Evolutionary conservation across 2,329 filamentous ascomycete species (phyloP).

Genomic region (Aspergillus pseudoterreus): DNA sequence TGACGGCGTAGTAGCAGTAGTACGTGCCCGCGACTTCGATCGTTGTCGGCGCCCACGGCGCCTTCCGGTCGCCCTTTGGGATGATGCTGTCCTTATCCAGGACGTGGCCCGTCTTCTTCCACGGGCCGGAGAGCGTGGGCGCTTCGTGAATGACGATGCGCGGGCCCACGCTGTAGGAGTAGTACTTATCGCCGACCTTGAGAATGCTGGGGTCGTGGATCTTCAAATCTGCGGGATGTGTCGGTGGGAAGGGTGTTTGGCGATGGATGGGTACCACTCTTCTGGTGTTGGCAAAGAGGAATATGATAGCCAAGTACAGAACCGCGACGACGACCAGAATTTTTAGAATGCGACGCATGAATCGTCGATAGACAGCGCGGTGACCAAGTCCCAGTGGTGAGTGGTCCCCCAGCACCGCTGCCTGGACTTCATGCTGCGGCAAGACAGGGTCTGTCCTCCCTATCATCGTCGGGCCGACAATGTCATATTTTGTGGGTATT

Average conservation of each 20-base stretch:
- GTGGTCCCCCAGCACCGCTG: too few species aligned
- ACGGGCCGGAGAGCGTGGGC: slow-evolving; percentile 27
- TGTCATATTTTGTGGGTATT: too few species aligned
- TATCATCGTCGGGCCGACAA: too few species aligned
- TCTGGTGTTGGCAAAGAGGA: not conserved
- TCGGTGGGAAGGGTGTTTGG: slow-evolving; percentile 1
- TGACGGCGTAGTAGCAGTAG: slow-evolving; percentile 64
- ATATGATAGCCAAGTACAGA: not conserved
- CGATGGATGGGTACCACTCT: not conserved
- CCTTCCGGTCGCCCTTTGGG: slow-evolving; percentile 28
- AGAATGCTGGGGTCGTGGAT: slow-evolving; percentile 35
- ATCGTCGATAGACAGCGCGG: not conserved
- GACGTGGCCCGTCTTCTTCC: slow-evolving; percentile 26
- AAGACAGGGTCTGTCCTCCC: too few species aligned
- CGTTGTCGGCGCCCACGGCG: slow-evolving; percentile 59
- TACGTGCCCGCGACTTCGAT: slow-evolving; percentile 54
- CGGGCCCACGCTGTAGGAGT: slow-evolving; percentile 31
- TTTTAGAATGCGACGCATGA: not conserved
- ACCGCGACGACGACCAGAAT: not conserved
- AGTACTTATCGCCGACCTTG: slow-evolving; percentile 23
- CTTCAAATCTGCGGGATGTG: slow-evolving; percentile 13
- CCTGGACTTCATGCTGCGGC: too few species aligned
- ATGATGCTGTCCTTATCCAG: slow-evolving; percentile 30
- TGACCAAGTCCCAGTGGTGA: not conserved
- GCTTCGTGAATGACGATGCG: slow-evolving; percentile 29